A percentile compares a stretch with the other conserved stretches of the same genome.
Conservation (phyloP, 2,329 filamentous ascomycete species). For the Talaromyces sp. region DNA sequence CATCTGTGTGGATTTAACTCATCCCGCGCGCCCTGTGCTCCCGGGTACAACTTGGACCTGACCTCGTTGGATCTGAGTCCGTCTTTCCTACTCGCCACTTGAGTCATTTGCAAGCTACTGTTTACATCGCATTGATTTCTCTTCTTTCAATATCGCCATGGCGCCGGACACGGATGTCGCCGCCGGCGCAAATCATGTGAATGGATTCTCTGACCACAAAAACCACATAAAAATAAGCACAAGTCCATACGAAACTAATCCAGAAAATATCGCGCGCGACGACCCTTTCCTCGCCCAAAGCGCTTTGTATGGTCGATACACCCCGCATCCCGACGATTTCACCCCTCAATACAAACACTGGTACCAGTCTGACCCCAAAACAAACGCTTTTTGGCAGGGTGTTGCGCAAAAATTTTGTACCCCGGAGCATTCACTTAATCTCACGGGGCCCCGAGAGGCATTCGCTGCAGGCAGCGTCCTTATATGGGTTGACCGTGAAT, state of each 20-base stretch:
- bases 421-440: conserved; percentile 36
- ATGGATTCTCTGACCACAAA: conserved; percentile 20
- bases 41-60: conserved; percentile 11
- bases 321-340: conserved; percentile 38
- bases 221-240: conserved; percentile 11
- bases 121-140: neutral
- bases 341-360: conserved; percentile 37
- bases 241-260: conserved; percentile 42
- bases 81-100: neutral
- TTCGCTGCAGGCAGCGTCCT: conserved; percentile 42
- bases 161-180: conserved; percentile 25
- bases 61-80: neutral
- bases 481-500: conserved; percentile 39
- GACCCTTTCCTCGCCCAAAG: conserved; percentile 39
- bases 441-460: conserved; percentile 33
- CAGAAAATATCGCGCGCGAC: conserved; percentile 32
- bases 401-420: conserved; percentile 36
- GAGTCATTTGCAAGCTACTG: neutral
- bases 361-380: conserved; percentile 33
- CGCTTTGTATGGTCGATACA: conserved; percentile 39
- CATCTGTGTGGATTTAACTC: conserved; percentile 20
- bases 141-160: conserved; percentile 17
- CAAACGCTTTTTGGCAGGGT: conserved; percentile 39
- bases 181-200: conserved; percentile 23
- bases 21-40: conserved; percentile 16